Percentiles rank a stretch among this genome's conserved stretches.
These are phyloP conservation scores for Chaetomium sp. DNA, from an alignment of 2,329 filamentous ascomycete species.

Conservation along the genomic window DNA sequence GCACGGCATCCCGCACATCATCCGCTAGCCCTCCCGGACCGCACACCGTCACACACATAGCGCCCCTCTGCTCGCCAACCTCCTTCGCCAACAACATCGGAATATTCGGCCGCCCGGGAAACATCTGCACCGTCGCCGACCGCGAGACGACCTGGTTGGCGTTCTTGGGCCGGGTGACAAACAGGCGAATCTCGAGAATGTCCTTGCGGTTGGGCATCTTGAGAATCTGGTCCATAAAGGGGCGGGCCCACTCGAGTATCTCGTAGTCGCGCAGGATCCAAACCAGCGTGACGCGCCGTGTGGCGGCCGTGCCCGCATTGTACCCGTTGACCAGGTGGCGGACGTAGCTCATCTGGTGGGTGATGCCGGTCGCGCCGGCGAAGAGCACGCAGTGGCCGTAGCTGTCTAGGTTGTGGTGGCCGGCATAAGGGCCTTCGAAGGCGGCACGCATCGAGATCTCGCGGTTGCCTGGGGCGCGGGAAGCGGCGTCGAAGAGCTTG, in stretches of 20 bases:
- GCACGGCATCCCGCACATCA: conserved; percentile 64
- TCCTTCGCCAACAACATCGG: conserved; percentile 74
- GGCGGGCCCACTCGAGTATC: conserved; percentile 86
- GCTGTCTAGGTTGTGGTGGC: conserved; percentile 77
- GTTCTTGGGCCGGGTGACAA: conserved; percentile 80
- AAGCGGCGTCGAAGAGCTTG: conserved; percentile 66
- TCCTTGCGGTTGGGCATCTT: conserved; percentile 74
- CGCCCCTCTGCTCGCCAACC: conserved; percentile 73
- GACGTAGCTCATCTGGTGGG: conserved; percentile 86
- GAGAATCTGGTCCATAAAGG: conserved; percentile 72
- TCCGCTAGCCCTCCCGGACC: conserved; percentile 70
- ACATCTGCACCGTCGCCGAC: conserved; percentile 81
- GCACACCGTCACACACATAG: conserved; percentile 80
- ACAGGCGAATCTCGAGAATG: conserved; percentile 78
- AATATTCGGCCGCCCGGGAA: conserved; percentile 80
- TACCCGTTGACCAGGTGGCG: conserved; percentile 67
- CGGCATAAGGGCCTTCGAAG: conserved; percentile 84
- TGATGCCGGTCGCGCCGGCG: conserved; percentile 89
- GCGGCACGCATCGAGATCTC: conserved; percentile 62
- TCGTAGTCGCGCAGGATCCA: conserved; percentile 91
- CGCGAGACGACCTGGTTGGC: conserved; percentile 74
- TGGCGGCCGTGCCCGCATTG: conserved; percentile 66
- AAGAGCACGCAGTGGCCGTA: conserved; percentile 90
- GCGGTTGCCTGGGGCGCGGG: conserved; percentile 39
- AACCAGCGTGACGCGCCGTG: conserved; percentile 72